Conservation (phyloP, 2,329 filamentous ascomycete genomes). For the Fusarium musae region DNA sequence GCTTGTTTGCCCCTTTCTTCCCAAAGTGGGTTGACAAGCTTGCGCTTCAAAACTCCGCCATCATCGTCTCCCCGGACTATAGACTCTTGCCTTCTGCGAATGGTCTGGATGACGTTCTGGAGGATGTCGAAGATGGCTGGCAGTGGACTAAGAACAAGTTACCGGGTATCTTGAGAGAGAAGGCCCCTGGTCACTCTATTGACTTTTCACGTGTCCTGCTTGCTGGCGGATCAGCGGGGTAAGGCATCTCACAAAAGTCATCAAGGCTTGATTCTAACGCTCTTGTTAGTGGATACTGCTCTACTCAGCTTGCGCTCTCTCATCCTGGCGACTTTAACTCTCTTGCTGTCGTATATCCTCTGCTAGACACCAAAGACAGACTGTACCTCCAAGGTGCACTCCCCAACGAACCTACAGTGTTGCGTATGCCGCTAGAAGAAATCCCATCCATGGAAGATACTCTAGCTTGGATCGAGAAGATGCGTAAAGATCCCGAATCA, state of each 20-base stretch:
- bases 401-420: constrained; percentile 8
- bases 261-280: neutral
- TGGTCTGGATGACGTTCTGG: constrained; percentile 40
- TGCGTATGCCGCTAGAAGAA: constrained; percentile 11
- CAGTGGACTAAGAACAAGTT: constrained; percentile 29
- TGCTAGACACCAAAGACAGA: constrained; percentile 35
- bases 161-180: neutral
- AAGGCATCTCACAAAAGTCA: neutral
- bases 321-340: constrained; percentile 36
- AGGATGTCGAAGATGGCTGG: constrained; percentile 45
- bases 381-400: constrained; percentile 19
- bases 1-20: constrained; percentile 42
- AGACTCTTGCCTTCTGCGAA: constrained; percentile 41
- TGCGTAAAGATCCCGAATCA: neutral
- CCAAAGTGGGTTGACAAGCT: constrained; percentile 36
- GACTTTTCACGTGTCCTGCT: constrained; percentile 32
- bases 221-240: constrained; percentile 38
- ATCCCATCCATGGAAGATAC: constrained; percentile 24
- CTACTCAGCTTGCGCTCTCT: constrained; percentile 32
- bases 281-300: constrained; percentile 34
- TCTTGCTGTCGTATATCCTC: constrained; percentile 35
- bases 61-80: constrained; percentile 44
- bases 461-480: constrained; percentile 35
- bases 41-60: constrained; percentile 38
- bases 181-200: constrained; percentile 4